These are phyloP conservation scores for Aethionema arabicum DNA, from an alignment of 345 rosid genomes.

Conservation along the genomic window DNA sequence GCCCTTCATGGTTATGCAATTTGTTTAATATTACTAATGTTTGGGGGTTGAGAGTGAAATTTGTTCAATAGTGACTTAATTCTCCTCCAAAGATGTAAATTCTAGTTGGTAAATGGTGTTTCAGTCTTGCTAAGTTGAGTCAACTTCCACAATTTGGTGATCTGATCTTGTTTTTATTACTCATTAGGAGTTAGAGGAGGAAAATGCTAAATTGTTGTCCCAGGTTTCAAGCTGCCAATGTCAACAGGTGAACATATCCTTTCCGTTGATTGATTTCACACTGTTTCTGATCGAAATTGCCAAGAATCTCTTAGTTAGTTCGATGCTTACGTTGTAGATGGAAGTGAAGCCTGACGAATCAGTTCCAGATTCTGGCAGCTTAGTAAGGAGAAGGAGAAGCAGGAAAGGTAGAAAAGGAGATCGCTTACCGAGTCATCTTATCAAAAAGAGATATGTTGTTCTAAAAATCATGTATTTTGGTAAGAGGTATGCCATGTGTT, in stretches of 20 bases:
- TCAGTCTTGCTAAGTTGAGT: neutral
- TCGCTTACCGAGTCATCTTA: constrained; percentile 35
- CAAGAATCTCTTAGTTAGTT: neutral
- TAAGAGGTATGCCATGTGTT: constrained; percentile 54
- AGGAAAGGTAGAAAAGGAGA: constrained; percentile 31
- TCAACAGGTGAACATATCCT: constrained; percentile 44
- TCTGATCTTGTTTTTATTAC: neutral
- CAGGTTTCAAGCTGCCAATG: constrained; percentile 55
- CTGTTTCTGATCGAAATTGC: neutral
- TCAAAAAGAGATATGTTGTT: constrained; percentile 65
- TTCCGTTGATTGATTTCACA: constrained; percentile 4
- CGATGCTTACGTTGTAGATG: constrained; percentile 22
- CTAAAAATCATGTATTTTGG: constrained; percentile 91
- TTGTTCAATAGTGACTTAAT: neutral
- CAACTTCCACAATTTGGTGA: constrained; percentile 7
- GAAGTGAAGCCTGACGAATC: constrained; percentile 37
- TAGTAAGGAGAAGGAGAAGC: constrained; percentile 35
- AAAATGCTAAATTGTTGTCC: constrained; percentile 52
- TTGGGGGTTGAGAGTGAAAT: neutral
- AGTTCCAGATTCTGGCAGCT: constrained; percentile 20
- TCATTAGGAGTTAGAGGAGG: constrained; percentile 62
- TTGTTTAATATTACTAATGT: neutral
- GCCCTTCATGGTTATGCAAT: neutral
- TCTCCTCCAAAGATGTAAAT: neutral
- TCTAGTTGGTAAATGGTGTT: constrained; percentile 3